Conservation (phyloP, 1,139 yeast species). For the Protomyces pachydermus region DNA sequence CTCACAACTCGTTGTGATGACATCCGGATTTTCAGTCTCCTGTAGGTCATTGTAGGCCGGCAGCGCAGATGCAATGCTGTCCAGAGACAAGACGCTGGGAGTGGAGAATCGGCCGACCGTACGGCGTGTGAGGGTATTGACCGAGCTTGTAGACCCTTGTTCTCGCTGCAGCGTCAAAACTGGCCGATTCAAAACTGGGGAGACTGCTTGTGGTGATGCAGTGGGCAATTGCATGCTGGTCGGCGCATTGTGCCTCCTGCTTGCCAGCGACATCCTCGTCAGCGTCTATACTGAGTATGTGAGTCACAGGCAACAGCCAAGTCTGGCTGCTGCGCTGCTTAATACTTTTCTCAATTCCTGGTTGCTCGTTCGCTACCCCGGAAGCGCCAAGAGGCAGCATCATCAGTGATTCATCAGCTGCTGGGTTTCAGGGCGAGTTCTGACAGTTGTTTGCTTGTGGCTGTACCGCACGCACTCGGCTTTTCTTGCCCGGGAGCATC, state of each 20-base stretch:
- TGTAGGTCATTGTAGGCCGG: constrained; percentile 3
- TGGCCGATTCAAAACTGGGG: neutral
- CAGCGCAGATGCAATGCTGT: neutral
- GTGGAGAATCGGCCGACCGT: neutral
- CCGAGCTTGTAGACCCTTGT: neutral
- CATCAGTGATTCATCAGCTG: too few species aligned
- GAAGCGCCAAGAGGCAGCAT: too few species aligned
- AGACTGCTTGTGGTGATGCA: neutral
- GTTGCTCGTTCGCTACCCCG: too few species aligned
- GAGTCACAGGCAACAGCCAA: too few species aligned
- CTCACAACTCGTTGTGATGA: constrained; percentile 21
- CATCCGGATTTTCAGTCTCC: constrained; percentile 17
- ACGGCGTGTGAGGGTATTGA: neutral
- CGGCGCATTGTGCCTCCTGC: neutral
- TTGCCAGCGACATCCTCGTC: neutral
- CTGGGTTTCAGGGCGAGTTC: too few species aligned
- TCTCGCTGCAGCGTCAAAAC: neutral
- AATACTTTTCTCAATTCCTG: too few species aligned
- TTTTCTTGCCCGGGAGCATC: too few species aligned
- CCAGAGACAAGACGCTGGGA: neutral
- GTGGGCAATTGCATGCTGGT: neutral
- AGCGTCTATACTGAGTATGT: too few species aligned
- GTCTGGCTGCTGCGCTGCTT: too few species aligned
- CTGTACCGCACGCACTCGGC: too few species aligned
- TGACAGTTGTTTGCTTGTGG: too few species aligned